Evolutionary conservation across 495 filamentous ascomycete genomes (phyloP).

Genomic region (Pseudoneurospora amorphoporcata): DNA sequence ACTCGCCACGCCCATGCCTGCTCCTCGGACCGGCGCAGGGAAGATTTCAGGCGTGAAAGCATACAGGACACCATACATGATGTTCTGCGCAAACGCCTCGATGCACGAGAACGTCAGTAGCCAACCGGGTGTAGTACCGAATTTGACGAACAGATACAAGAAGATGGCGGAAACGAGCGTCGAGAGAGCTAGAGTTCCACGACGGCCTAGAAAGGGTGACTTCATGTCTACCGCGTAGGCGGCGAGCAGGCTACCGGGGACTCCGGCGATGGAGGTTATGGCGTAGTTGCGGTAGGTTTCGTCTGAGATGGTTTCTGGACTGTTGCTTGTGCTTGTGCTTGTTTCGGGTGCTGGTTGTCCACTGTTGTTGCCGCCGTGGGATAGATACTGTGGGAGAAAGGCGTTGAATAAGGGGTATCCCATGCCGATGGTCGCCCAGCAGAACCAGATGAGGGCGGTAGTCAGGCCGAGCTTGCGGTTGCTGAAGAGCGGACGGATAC

Average conservation of each 20-base stretch:
- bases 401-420: constrained; percentile 75
- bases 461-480: constrained; percentile 37
- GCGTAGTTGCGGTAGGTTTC: constrained; percentile 61
- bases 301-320: constrained; percentile 10
- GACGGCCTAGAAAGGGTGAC: constrained; percentile 56
- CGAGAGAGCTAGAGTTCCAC: constrained; percentile 58
- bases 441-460: constrained; percentile 47
- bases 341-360: constrained; percentile 10
- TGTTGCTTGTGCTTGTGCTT: constrained; percentile 1
- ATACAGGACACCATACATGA: constrained; percentile 85
- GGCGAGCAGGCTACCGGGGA: constrained; percentile 66
- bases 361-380: constrained; percentile 42
- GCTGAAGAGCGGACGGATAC: constrained; percentile 38
- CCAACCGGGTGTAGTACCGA: constrained; percentile 49
- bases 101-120: constrained; percentile 68
- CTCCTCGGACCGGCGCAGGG: constrained; percentile 66
- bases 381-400: constrained; percentile 73
- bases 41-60: constrained; percentile 81
- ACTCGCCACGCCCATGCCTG: constrained; percentile 66
- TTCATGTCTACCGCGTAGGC: constrained; percentile 58
- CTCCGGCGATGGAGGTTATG: constrained; percentile 60
- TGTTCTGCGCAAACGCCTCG: constrained; percentile 63
- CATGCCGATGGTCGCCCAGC: constrained; percentile 45
- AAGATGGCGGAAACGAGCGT: constrained; percentile 64
- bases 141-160: constrained; percentile 47